Evolutionary conservation across 495 filamentous ascomycete species (phyloP).

Genomic region (Hypoxylon intermedium): DNA sequence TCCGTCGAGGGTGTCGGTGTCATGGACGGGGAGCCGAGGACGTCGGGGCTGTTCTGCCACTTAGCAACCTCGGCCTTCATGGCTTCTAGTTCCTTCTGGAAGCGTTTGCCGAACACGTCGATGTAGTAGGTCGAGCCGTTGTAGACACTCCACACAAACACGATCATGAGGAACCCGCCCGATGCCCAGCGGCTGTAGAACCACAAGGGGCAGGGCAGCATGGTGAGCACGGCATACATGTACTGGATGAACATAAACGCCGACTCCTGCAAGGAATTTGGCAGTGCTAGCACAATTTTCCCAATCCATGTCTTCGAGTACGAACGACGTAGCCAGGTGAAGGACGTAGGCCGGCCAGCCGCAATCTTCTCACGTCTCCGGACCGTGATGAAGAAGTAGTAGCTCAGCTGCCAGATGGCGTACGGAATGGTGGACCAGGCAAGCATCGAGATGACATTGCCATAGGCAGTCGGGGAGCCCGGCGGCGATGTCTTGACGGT

Average conservation of each 20-base stretch:
- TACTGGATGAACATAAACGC: slow-evolving; percentile 98
- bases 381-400: slow-evolving; percentile 93
- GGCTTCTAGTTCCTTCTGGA: slow-evolving; percentile 93
- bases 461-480: slow-evolving; percentile 77
- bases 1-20: slow-evolving; percentile 40
- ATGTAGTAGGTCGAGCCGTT: slow-evolving; percentile 98
- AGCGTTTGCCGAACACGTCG: slow-evolving; percentile 93
- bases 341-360: slow-evolving; percentile 92
- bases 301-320: slow-evolving; percentile 91
- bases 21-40: slow-evolving; percentile 49
- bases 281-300: slow-evolving; percentile 79
- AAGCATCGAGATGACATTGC: slow-evolving; percentile 79
- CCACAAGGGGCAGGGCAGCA: slow-evolving; percentile 94
- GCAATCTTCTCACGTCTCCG: slow-evolving; percentile 92
- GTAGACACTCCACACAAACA: slow-evolving; percentile 91
- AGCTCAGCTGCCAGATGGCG: slow-evolving; percentile 85
- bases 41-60: slow-evolving; percentile 73
- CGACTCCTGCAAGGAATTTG: slow-evolving; percentile 76
- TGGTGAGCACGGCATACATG: slow-evolving; percentile 83
- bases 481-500: slow-evolving; percentile 76
- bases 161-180: slow-evolving; percentile 72
- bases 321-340: slow-evolving; percentile 93
- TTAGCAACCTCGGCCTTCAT: slow-evolving; percentile 88
- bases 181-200: slow-evolving; percentile 89
- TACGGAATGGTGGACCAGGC: slow-evolving; percentile 94